These are phyloP conservation scores for Erucastrum elatum DNA, from an alignment of 345 rosid species.

Conservation along the genomic window DNA sequence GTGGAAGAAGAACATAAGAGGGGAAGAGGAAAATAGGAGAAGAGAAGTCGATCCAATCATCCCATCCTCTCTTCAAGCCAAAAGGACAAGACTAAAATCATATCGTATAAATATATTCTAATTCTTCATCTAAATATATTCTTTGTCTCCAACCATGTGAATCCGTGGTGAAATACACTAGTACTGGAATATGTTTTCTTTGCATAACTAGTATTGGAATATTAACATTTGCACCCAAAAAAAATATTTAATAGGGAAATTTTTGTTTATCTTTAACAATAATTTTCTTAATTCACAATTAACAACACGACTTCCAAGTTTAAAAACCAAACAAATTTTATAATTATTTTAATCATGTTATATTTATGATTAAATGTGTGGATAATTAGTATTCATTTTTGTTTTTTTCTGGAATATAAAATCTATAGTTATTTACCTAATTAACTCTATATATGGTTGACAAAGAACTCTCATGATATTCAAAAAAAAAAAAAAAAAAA, in stretches of 20 bases:
- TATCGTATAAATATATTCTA: slow-evolving; percentile 27
- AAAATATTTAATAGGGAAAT: not conserved
- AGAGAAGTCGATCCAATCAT: slow-evolving; percentile 35
- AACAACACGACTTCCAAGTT: not conserved
- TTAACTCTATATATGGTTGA: not conserved
- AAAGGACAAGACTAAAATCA: slow-evolving; percentile 27
- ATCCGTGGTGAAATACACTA: not conserved
- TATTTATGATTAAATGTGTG: not conserved
- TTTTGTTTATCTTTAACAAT: not conserved
- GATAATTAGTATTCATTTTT: not conserved
- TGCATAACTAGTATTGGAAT: no score
- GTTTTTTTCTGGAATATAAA: not conserved
- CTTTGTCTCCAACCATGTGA: slow-evolving; percentile 25
- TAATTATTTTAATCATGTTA: not conserved
- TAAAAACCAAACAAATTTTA: not conserved
- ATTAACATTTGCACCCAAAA: no score
- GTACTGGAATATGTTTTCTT: slow-evolving; percentile 7
- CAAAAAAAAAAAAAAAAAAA: no score
- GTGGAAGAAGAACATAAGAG: slow-evolving; percentile 17
- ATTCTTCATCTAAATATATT: slow-evolving; percentile 29
- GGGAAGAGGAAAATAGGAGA: slow-evolving; percentile 4
- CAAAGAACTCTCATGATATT: not conserved
- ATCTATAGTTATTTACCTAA: not conserved
- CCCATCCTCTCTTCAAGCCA: slow-evolving; percentile 26
- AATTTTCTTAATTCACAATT: not conserved